Percentiles rank a stretch among this genome's conserved stretches.
Conservation (phyloP, 1,284 basidiomycete species). For the Laetiporus sulphureus region DNA sequence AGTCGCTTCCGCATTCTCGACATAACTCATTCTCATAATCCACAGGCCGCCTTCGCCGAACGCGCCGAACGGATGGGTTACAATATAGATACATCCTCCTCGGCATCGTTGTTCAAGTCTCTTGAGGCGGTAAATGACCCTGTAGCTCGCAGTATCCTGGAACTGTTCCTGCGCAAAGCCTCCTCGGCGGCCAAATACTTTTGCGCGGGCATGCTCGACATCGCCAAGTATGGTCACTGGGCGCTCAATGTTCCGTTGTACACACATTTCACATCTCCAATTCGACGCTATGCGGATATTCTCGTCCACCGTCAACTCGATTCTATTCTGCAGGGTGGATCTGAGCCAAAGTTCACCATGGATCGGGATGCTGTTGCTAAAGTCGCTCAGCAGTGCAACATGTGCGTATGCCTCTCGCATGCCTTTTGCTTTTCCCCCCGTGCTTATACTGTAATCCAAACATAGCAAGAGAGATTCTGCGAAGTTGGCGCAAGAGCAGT, state of each 20-base stretch:
- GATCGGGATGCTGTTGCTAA: constrained; percentile 97
- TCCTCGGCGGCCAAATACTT: constrained; percentile 95
- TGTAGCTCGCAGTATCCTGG: constrained; percentile 66
- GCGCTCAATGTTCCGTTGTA: constrained; percentile 89
- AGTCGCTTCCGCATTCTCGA: constrained; percentile 15
- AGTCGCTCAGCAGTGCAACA: constrained; percentile 96
- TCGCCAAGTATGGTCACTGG: constrained; percentile 95
- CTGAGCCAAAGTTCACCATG: constrained; percentile 89
- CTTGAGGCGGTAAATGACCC: constrained; percentile 71
- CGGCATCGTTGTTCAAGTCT: constrained; percentile 81
- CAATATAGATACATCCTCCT: constrained; percentile 74
- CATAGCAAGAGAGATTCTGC: constrained; percentile 85
- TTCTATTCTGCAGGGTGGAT: constrained; percentile 70
- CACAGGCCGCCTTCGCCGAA: constrained; percentile 66
- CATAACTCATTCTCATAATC: constrained; percentile 4
- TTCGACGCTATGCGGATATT: constrained; percentile 91
- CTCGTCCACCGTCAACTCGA: constrained; percentile 97
- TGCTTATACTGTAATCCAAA: constrained; percentile 11
- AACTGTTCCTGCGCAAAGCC: constrained; percentile 82
- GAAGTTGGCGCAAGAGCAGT: constrained; percentile 91
- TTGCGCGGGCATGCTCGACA: constrained; percentile 98
- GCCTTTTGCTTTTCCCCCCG: constrained; percentile 3
- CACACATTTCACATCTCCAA: constrained; percentile 95
- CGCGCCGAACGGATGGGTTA: constrained; percentile 83
- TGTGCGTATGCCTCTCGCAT: constrained; percentile 42